Base-by-base conservation (phyloP, 345 rosid genomes). In the Eutrema heterophyllum region DNA sequence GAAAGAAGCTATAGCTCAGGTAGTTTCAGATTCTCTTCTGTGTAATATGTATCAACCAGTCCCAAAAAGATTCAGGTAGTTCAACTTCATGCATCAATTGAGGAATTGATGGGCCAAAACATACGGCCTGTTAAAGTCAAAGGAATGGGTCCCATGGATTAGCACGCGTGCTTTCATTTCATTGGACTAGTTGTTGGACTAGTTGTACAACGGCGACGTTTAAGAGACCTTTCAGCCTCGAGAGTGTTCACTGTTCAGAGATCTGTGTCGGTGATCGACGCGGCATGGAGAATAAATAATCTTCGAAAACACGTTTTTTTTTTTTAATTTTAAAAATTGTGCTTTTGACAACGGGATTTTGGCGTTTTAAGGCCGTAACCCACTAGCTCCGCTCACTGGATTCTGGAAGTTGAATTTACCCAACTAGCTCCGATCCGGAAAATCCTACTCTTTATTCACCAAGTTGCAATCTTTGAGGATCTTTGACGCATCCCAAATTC, bases 261-360 rank as follows among this genome's bases (percentile, higher is more conserved):
- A 46, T 72, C 69, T 52, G 70, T 53, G 76, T 72, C 76, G 76
- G 77, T 73, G 77, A 64, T 72, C 27, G n/a, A 71, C 58, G 67
- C 67, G 58, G 50, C 59, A 24, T 43, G 40, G 35, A 18, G 10
- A 50, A 33, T 44, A 9, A 33, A 58, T 15, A 35, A 33, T 58
- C 35, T 57, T 32, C 9, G 10, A 27, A 60, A 46, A n/a, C 38
- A 48, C 74, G 40, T 1, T 21, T 21, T 21, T 21, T 21, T 1
- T 21, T 21, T 21, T 21, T n/a, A n/a, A 21, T 21, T 21, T 24
- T 38, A 60, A 71, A 29, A 10, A 21, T 5, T 3, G 4, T 26
- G 6, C 4, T 50, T 71, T 43, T 41, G 53, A 57, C 53, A 55
- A 13, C 21, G 33, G 54, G 62, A 54, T n/a, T 21, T 69, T 29